These are phyloP conservation scores for Rubus parviflorus DNA, from an alignment of 306 rosid genomes.

Conservation along the genomic window DNA sequence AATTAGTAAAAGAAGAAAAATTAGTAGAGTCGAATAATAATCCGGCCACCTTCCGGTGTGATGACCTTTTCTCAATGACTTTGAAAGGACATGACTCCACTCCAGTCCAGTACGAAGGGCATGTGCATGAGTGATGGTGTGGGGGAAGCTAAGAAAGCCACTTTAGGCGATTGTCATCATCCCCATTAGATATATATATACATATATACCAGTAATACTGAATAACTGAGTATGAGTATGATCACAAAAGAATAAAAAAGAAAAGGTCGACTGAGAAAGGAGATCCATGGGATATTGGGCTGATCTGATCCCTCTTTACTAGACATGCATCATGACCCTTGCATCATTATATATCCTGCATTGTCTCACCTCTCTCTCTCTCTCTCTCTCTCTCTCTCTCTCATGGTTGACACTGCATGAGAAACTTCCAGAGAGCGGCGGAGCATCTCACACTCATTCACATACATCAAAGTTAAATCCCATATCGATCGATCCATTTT, in stretches of 20 bases:
- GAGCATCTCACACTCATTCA: background rate
- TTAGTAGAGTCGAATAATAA: too few species aligned
- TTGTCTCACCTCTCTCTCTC: conserved; percentile 58
- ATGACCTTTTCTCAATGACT: background rate
- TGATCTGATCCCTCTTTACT: conserved; percentile 45
- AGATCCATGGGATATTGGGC: conserved; percentile 38
- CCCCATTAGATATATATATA: conserved; percentile 18
- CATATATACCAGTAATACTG: conserved; percentile 3
- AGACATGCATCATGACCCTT: conserved; percentile 80
- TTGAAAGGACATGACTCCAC: conserved; percentile 61
- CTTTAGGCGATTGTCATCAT: conserved; percentile 46
- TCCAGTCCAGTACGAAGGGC: conserved; percentile 43
- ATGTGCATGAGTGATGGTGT: conserved; percentile 83
- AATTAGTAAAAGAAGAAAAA: too few species aligned
- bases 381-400: conserved; percentile 21
- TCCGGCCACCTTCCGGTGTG: too few species aligned
- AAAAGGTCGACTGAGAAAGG: conserved; percentile 42
- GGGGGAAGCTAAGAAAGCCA: conserved; percentile 36
- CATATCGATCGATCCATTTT: too few species aligned
- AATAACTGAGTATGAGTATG: too few species aligned
- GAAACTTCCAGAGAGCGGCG: too few species aligned
- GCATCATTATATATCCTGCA: conserved; percentile 38
- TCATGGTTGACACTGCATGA: background rate
- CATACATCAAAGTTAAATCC: too few species aligned
- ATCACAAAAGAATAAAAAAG: conserved; percentile 9